phyloP scores from a whole-genome alignment of 1,284 basidiomycete genomes.

The Cryptococcus sp. region DNA sequence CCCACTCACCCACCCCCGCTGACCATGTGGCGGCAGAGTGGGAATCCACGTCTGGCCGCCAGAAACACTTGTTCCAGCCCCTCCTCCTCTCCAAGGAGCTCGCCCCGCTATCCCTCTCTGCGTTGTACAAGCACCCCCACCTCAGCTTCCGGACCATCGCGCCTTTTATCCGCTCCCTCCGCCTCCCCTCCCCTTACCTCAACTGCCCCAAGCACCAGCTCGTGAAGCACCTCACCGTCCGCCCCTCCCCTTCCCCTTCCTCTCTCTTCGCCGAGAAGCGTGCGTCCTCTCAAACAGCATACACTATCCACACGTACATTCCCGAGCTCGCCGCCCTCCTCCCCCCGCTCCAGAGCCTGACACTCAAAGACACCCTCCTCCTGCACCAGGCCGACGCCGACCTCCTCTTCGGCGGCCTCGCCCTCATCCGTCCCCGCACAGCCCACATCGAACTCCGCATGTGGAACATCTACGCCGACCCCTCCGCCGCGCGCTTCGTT shows the following conservation, averaged over 20 bases:
- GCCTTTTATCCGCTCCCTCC: slow-evolving; percentile 14
- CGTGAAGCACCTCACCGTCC: slow-evolving; percentile 28
- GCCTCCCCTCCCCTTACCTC: slow-evolving; percentile 1
- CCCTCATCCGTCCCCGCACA: slow-evolving; percentile 19
- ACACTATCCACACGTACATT: slow-evolving; percentile 17
- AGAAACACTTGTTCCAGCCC: slow-evolving; percentile 14
- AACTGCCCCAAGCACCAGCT: slow-evolving; percentile 3
- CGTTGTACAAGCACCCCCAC: slow-evolving; percentile 28
- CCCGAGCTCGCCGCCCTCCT: slow-evolving; percentile 13
- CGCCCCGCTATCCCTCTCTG: slow-evolving; percentile 16
- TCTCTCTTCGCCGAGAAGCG: neutral
- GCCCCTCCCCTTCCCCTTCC: slow-evolving; percentile 14
- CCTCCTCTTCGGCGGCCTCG: slow-evolving; percentile 20
- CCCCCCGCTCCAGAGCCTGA: slow-evolving; percentile 19
- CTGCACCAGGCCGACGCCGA: slow-evolving; percentile 12
- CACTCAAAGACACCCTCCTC: slow-evolving; percentile 28
- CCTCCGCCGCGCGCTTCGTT: neutral
- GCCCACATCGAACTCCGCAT: slow-evolving; percentile 28
- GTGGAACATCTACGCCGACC: slow-evolving; percentile 28
- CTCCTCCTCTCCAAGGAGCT: slow-evolving; percentile 21
- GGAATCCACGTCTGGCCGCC: neutral
- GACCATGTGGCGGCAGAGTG: neutral
- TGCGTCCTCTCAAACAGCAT: neutral
- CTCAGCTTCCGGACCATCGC: slow-evolving; percentile 19
- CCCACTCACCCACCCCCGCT: neutral